phyloP scores from a whole-genome alignment of 1,284 basidiomycete species.

The Ceratorhiza oryzae-sativae region DNA sequence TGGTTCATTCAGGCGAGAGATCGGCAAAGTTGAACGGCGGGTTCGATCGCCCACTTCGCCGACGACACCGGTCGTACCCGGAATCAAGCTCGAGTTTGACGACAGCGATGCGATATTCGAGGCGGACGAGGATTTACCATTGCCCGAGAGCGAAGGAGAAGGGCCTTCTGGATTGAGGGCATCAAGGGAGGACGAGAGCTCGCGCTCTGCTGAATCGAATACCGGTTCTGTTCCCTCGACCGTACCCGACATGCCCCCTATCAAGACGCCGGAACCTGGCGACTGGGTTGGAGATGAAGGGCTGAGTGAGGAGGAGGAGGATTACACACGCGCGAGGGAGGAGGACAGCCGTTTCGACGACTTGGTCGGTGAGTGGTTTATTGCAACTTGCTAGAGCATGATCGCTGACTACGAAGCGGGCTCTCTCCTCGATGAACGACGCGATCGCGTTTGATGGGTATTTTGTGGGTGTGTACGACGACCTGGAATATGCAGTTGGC shows the following conservation, averaged over 20 bases:
- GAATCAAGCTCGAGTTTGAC: slow-evolving; percentile 49
- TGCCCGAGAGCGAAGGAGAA: background rate
- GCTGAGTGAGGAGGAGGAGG: slow-evolving; percentile 49
- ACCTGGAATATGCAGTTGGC: slow-evolving; percentile 43
- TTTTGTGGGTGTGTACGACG: background rate
- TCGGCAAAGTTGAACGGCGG: slow-evolving; percentile 40
- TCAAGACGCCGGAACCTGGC: slow-evolving; percentile 28
- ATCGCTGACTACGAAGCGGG: background rate
- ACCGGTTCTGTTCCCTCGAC: slow-evolving; percentile 46
- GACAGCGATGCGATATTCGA: slow-evolving; percentile 49
- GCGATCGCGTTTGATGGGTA: background rate
- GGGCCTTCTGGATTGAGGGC: background rate
- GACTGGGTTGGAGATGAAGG: slow-evolving; percentile 47
- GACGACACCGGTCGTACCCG: slow-evolving; percentile 7
- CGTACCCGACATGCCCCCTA: slow-evolving; percentile 44
- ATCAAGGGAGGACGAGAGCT: slow-evolving; percentile 21
- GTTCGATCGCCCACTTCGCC: slow-evolving; percentile 18
- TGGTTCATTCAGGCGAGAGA: slow-evolving; percentile 48
- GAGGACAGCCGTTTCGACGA: slow-evolving; percentile 51
- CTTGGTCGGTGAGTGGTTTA: slow-evolving; percentile 45
- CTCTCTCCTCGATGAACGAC: background rate
- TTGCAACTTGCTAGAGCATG: background rate
- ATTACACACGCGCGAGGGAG: slow-evolving; percentile 50
- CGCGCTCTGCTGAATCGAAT: slow-evolving; percentile 2
- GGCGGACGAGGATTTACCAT: slow-evolving; percentile 29